Evolutionary conservation across 139 green algal species (phyloP).

Genomic region (Chlamydomonas incerta): DNA sequence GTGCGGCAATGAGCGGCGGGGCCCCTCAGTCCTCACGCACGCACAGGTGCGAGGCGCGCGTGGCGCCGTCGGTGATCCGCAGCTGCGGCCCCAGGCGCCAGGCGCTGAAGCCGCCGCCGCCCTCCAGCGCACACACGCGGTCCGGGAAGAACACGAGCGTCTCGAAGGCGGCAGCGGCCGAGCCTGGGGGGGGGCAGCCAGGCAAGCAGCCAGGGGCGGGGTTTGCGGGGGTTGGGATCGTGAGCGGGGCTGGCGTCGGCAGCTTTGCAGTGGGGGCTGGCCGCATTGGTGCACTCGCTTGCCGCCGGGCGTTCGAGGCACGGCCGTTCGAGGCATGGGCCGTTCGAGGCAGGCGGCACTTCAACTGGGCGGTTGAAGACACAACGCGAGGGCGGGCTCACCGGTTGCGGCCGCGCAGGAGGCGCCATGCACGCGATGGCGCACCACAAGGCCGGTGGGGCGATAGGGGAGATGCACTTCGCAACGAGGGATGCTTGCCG

Average conservation of each 20-base stretch:
- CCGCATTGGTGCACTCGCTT: too few species aligned
- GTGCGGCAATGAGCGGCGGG: too few species aligned
- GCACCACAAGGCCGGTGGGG: background rate
- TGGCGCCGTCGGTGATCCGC: background rate
- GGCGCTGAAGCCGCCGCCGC: background rate
- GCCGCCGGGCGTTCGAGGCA: too few species aligned
- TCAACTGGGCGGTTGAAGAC: too few species aligned
- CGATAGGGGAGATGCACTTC: background rate
- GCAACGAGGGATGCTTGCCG: background rate
- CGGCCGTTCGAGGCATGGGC: too few species aligned
- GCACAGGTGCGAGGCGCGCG: background rate
- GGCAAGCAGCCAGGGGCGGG: too few species aligned
- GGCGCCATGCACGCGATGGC: background rate
- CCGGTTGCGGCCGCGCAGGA: background rate
- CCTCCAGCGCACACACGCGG: background rate
- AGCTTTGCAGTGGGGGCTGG: too few species aligned
- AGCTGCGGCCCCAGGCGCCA: background rate
- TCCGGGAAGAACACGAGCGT: slow-evolving; percentile 11
- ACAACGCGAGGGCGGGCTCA: too few species aligned
- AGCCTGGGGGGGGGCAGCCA: background rate
- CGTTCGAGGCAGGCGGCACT: background rate
- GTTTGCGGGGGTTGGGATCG: background rate
- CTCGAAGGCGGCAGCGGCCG: background rate
- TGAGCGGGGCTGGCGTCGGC: too few species aligned
- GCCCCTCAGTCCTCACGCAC: too few species aligned